phyloP scores from a whole-genome alignment of 345 rosid species.

The Eutrema japonicum region DNA sequence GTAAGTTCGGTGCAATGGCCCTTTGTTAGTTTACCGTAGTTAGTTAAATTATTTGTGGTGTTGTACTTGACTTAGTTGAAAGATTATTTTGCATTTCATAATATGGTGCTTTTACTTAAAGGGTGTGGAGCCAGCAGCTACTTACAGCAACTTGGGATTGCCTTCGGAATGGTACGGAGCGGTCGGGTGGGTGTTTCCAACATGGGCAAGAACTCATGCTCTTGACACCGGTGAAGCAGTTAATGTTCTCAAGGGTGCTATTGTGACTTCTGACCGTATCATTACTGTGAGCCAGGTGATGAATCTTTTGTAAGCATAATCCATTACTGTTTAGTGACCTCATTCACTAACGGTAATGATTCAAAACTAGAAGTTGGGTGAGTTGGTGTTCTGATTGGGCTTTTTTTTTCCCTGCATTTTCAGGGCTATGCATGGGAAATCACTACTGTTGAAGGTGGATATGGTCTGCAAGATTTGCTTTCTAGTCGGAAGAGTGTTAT shows the following conservation, averaged over 20 bases:
- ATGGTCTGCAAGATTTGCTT: conserved; percentile 81
- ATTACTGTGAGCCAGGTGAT: conserved; percentile 93
- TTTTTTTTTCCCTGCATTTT: conserved; percentile 10
- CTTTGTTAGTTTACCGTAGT: background rate
- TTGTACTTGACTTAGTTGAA: conserved; percentile 8
- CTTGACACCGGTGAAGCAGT: conserved; percentile 99
- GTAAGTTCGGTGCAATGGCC: background rate
- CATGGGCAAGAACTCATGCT: conserved; percentile 98
- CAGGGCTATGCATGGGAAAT: conserved; percentile 99
- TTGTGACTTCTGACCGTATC: conserved; percentile 88
- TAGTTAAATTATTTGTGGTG: background rate
- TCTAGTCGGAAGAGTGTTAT: conserved; percentile 74
- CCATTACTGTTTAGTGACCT: background rate
- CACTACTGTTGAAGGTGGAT: conserved; percentile 92
- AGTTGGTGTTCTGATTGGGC: background rate
- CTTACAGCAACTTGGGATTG: conserved; percentile 72
- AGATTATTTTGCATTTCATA: background rate
- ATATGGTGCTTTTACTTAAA: conserved; percentile 36
- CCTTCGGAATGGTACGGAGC: conserved; percentile 93
- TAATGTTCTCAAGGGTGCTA: conserved; percentile 93
- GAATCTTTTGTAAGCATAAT: conserved; percentile 6
- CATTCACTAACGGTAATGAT: background rate
- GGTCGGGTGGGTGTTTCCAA: conserved; percentile 92
- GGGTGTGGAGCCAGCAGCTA: conserved; percentile 96
- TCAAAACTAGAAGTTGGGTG: background rate